Evolutionary conservation across 805 yeast species (phyloP).

Genomic region (Candida argentea): DNA sequence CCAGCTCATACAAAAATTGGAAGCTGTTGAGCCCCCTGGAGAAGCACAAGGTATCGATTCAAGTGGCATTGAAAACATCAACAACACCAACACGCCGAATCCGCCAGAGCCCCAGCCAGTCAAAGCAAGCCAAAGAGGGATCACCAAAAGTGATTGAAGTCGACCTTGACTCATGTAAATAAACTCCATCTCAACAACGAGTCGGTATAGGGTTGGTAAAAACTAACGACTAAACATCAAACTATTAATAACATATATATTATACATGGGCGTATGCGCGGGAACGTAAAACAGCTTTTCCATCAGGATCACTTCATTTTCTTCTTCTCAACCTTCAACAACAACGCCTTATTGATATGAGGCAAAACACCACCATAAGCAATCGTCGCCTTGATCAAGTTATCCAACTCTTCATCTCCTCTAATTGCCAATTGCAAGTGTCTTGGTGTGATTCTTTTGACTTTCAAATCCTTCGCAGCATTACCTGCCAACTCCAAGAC

Average conservation of each 20-base stretch:
- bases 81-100: background rate
- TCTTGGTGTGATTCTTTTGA: conserved; percentile 23
- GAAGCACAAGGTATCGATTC: background rate
- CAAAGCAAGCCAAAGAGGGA: too few species aligned
- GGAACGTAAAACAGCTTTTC: conserved; percentile 3
- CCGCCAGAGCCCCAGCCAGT: background rate
- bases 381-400: conserved; percentile 23
- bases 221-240: conserved; percentile 3
- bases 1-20: background rate
- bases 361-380: conserved; percentile 27
- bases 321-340: conserved; percentile 22
- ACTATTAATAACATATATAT: too few species aligned
- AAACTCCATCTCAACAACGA: too few species aligned
- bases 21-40: too few species aligned
- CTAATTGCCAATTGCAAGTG: conserved; percentile 23
- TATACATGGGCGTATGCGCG: too few species aligned
- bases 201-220: conserved; percentile 4
- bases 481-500: conserved; percentile 24
- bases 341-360: conserved; percentile 23
- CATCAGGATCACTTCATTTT: conserved; percentile 9
- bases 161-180: too few species aligned
- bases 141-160: too few species aligned
- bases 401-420: conserved; percentile 23
- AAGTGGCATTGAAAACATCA: background rate
- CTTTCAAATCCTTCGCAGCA: conserved; percentile 24